A percentile compares a stretch with the other conserved stretches of the same genome.
Evolutionary conservation across 768 basidiomycete genomes (phyloP).

Genomic region (Clathrus columnatus): DNA sequence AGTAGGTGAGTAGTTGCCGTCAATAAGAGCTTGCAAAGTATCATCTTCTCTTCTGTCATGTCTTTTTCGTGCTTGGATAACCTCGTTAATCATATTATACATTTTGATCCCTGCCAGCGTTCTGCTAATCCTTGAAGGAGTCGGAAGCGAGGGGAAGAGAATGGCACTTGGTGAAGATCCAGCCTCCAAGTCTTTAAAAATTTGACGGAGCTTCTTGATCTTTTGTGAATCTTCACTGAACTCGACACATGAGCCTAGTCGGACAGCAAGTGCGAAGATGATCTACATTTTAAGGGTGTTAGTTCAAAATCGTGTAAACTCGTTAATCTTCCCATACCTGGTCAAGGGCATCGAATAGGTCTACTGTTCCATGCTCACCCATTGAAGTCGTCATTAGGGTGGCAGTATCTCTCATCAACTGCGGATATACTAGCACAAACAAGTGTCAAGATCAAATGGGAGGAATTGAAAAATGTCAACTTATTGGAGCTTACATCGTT

Average conservation of each 20-base stretch:
- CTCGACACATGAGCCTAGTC: background rate
- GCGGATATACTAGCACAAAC: too few relatives aligned
- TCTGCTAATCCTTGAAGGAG: background rate
- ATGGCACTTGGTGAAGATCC: too few relatives aligned
- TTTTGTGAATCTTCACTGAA: background rate
- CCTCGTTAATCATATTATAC: background rate
- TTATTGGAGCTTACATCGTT: background rate
- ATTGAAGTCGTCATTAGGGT: too few relatives aligned
- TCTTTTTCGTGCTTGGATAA: too few relatives aligned
- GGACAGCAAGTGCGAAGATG: background rate
- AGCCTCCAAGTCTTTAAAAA: too few relatives aligned
- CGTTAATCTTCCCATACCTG: too few relatives aligned
- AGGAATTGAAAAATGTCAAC: background rate
- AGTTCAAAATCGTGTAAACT: too few relatives aligned
- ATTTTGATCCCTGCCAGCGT: background rate
- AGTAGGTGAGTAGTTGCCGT: background rate
- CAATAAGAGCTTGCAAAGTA: background rate
- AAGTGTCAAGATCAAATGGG: background rate
- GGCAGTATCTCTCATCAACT: too few relatives aligned
- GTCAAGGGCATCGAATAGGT: too few relatives aligned
- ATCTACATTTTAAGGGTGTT: too few relatives aligned
- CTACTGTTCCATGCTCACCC: background rate
- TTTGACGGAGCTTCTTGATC: background rate
- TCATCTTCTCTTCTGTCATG: background rate
- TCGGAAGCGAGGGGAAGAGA: too few relatives aligned